A percentile compares a stretch with the other conserved stretches of the same genome.
Conservation (phyloP, 1,284 basidiomycete species). For the Microbotryum lychnidis-dioicae region DNA sequence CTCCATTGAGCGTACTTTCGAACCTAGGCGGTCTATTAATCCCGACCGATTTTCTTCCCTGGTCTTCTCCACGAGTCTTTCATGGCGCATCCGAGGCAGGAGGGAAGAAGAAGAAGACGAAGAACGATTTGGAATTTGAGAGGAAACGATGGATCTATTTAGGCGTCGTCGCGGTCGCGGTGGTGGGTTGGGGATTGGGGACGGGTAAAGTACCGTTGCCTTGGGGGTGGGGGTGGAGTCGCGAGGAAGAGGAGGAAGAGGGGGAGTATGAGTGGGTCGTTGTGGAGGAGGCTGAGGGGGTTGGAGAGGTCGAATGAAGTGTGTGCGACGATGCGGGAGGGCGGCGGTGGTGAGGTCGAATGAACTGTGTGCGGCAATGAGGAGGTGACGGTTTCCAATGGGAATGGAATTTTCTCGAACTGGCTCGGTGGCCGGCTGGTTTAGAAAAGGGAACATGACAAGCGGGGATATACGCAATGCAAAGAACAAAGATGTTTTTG, state of each 20-base stretch:
- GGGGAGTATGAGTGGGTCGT: not conserved
- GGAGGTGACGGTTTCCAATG: too few relatives aligned
- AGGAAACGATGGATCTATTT: slow-evolving; percentile 16
- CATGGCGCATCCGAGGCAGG: not conserved
- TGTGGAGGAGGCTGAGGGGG: slow-evolving; percentile 9
- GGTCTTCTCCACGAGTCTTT: not conserved
- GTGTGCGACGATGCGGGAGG: not conserved
- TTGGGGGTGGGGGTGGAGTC: not conserved
- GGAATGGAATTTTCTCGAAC: too few relatives aligned
- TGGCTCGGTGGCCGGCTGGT: too few relatives aligned
- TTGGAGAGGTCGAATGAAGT: slow-evolving; percentile 7
- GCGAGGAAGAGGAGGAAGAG: not conserved
- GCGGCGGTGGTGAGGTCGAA: slow-evolving; percentile 2
- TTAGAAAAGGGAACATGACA: too few relatives aligned
- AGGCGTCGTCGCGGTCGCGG: slow-evolving; percentile 11
- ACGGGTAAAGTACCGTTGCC: slow-evolving; percentile 25
- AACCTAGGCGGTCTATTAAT: not conserved
- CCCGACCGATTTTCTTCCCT: slow-evolving; percentile 3
- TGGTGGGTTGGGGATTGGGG: slow-evolving; percentile 21
- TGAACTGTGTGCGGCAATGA: not conserved
- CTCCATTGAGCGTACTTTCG: not conserved
- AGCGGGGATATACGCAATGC: too few relatives aligned
- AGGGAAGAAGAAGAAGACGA: not conserved
- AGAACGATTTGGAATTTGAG: slow-evolving; percentile 12
- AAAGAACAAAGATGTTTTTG: too few relatives aligned